phyloP scores from a whole-genome alignment of 2,329 filamentous ascomycete genomes.

The Geoglossum cookeanum region DNA sequence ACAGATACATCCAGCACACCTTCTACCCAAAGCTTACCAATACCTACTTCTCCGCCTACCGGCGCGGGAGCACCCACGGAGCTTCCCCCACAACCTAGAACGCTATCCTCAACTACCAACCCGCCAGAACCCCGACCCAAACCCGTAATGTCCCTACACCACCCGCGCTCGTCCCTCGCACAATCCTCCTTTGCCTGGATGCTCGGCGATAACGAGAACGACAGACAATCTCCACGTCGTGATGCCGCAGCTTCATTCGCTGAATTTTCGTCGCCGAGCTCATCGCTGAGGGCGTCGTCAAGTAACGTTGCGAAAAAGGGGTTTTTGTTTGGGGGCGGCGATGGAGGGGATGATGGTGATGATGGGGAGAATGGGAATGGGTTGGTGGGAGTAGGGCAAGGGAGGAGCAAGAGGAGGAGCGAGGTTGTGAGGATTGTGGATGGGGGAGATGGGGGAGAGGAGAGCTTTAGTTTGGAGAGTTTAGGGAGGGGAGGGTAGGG shows the following conservation, averaged over 20 bases:
- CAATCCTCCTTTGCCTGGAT: constrained; percentile 68
- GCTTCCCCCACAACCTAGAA: constrained; percentile 7
- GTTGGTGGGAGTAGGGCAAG: background rate
- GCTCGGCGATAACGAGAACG: constrained; percentile 29
- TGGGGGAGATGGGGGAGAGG: background rate
- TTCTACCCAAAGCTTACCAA: background rate
- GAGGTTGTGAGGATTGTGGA: background rate
- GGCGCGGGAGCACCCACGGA: background rate
- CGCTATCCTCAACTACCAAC: constrained; percentile 11
- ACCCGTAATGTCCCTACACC: background rate
- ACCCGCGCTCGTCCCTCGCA: constrained; percentile 43
- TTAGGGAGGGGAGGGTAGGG: background rate
- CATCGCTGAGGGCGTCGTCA: background rate
- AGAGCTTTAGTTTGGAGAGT: background rate
- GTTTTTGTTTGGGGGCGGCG: background rate
- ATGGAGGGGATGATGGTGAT: background rate
- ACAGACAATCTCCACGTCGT: background rate
- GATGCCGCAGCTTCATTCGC: background rate
- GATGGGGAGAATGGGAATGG: background rate
- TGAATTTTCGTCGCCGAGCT: background rate
- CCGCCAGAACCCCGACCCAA: constrained; percentile 29
- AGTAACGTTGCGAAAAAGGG: background rate
- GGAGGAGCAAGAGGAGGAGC: background rate
- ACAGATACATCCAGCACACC: background rate
- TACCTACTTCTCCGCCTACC: background rate